phyloP scores from a whole-genome alignment of 208 protist genomes.

The Trypanosoma cruzi region DNA sequence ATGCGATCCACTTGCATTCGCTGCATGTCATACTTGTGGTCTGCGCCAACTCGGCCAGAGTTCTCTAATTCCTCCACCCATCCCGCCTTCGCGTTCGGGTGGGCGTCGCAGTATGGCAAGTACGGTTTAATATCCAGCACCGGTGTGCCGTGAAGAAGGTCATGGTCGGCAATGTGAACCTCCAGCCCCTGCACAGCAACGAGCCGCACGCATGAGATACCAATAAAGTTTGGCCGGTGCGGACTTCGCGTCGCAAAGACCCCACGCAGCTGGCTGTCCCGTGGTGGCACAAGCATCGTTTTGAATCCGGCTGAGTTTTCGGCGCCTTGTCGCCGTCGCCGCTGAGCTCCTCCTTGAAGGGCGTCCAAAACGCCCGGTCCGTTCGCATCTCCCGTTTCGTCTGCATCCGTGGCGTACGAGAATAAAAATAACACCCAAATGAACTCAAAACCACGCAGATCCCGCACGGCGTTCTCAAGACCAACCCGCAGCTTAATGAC shows the following conservation, averaged over 20 bases:
- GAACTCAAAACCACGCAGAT: constrained; percentile 85
- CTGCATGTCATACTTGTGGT: constrained; percentile 80
- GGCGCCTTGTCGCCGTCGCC: constrained; percentile 58
- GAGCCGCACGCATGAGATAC: constrained; percentile 84
- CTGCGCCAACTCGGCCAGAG: constrained; percentile 58
- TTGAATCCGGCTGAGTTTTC: constrained; percentile 73
- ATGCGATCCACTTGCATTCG: constrained; percentile 58
- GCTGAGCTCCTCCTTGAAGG: not conserved
- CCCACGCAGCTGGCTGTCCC: constrained; percentile 75
- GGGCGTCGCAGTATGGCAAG: constrained; percentile 86
- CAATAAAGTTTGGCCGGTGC: constrained; percentile 93
- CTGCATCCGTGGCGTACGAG: constrained; percentile 46
- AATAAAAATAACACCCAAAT: constrained; percentile 94
- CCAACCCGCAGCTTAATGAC: constrained; percentile 81
- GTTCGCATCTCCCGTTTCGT: not conserved
- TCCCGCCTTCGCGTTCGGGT: constrained; percentile 70
- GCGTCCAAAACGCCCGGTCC: not conserved
- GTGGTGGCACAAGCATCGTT: constrained; percentile 83
- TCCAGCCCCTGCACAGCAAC: constrained; percentile 79
- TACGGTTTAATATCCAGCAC: constrained; percentile 98
- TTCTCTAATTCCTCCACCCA: constrained; percentile 85
- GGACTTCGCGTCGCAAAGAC: constrained; percentile 93
- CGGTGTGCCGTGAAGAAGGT: constrained; percentile 96
- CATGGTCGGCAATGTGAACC: constrained; percentile 91
- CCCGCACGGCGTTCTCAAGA: constrained; percentile 83